Evolutionary conservation across 352 stramenopile species (phyloP).

Genomic region (Phytophthora litchii): DNA sequence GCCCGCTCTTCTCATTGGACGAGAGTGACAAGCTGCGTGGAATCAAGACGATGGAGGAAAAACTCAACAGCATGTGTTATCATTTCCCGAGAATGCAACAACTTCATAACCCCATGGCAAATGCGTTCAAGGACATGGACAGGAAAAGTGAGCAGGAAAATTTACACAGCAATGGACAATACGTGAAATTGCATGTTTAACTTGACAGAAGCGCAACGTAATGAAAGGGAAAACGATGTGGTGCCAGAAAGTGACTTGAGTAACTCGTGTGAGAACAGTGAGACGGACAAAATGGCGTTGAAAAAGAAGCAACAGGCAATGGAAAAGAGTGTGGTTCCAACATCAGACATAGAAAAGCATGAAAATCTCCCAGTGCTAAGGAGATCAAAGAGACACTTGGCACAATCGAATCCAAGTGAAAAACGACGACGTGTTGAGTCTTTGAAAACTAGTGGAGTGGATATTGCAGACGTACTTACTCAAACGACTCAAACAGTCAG

Average conservation of each 20-base stretch:
- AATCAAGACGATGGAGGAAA: slow-evolving; percentile 11
- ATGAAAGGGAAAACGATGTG: slow-evolving; percentile 8
- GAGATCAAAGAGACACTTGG: slow-evolving; percentile 4
- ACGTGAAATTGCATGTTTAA: slow-evolving; percentile 11
- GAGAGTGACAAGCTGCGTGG: slow-evolving; percentile 4
- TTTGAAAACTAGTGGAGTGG: not conserved
- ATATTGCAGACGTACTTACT: not conserved
- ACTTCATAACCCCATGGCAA: slow-evolving; percentile 3
- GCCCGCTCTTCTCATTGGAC: slow-evolving; percentile 3
- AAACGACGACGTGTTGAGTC: not conserved
- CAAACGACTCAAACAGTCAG: slow-evolving; percentile 15
- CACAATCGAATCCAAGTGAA: not conserved
- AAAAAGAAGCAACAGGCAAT: not conserved
- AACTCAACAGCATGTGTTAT: slow-evolving; percentile 19
- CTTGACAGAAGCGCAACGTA: slow-evolving; percentile 5
- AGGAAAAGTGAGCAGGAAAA: not conserved
- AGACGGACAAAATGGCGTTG: slow-evolving; percentile 3
- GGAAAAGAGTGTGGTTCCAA: not conserved
- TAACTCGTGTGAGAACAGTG: slow-evolving; percentile 20
- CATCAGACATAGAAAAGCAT: slow-evolving; percentile 12
- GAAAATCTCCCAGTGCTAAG: slow-evolving; percentile 5
- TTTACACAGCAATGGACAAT: not conserved
- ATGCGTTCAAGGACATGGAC: not conserved
- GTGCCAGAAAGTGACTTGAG: slow-evolving; percentile 20
- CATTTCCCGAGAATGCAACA: slow-evolving; percentile 15